Evolutionary conservation across 2,329 filamentous ascomycete genomes (phyloP).

Genomic region (Apiospora arundinis): DNA sequence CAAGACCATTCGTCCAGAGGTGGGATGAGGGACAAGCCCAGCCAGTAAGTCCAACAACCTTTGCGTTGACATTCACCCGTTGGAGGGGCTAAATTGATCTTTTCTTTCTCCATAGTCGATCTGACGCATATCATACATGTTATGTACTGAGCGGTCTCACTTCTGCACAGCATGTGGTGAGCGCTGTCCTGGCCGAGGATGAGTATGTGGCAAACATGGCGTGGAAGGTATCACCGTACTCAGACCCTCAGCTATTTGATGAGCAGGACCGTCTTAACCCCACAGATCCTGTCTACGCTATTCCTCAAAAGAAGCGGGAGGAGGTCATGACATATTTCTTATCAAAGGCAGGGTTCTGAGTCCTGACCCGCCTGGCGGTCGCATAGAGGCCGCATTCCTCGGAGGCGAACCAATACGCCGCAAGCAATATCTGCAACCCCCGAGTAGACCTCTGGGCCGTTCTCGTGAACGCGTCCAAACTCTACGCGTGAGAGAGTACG

Average conservation of each 20-base stretch:
- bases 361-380: constrained; percentile 36
- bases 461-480: constrained; percentile 9
- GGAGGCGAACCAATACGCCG: constrained; percentile 39
- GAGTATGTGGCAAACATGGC: constrained; percentile 44
- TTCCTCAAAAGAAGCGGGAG: constrained; percentile 74
- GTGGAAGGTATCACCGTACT: constrained; percentile 52
- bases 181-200: constrained; percentile 41
- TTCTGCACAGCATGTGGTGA: constrained; percentile 72
- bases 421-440: constrained; percentile 26
- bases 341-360: constrained; percentile 62
- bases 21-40: constrained; percentile 91
- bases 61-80: constrained; percentile 24
- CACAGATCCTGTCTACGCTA: constrained; percentile 84
- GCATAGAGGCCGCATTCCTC: constrained; percentile 41
- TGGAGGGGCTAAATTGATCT: constrained; percentile 27
- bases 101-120: constrained; percentile 55
- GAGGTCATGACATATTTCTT: constrained; percentile 70
- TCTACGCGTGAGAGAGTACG: constrained; percentile 15
- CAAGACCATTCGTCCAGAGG: constrained; percentile 75
- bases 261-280: constrained; percentile 72
- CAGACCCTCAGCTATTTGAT: constrained; percentile 70
- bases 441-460: constrained; percentile 12
- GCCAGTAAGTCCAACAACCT: constrained; percentile 66
- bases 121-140: constrained; percentile 92
- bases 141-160: constrained; percentile 90